Conservation (phyloP, 2,329 filamentous ascomycete genomes). For the Phoma sp. region DNA sequence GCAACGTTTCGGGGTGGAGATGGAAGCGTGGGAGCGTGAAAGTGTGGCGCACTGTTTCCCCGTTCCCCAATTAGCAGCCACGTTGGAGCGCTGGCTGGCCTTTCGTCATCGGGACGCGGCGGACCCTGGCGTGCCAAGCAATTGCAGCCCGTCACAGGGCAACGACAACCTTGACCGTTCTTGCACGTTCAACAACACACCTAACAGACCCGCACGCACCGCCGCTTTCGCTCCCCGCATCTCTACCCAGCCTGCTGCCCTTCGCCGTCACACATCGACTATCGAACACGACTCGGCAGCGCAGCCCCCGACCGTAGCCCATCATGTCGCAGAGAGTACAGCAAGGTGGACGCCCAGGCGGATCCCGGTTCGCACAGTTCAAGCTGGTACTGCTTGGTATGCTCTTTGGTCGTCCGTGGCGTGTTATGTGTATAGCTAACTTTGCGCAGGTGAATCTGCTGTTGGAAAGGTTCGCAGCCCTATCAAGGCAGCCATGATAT, state of each 20-base stretch:
- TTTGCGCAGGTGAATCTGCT: constrained; percentile 85
- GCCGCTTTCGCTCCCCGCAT: constrained; percentile 16
- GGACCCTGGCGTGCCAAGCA: constrained; percentile 14
- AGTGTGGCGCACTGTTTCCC: constrained; percentile 7
- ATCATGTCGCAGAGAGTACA: constrained; percentile 85
- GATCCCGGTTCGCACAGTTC: constrained; percentile 92
- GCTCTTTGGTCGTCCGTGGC: constrained; percentile 40
- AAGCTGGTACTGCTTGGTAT: constrained; percentile 96
- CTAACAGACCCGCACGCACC: constrained; percentile 14
- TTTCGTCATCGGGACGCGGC: constrained; percentile 27
- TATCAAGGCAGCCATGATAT: constrained; percentile 35
- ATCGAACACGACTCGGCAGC: constrained; percentile 22
- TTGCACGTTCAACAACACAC: constrained; percentile 16
- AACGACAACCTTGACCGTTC: constrained; percentile 18
- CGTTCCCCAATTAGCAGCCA: constrained; percentile 8
- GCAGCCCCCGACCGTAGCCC: constrained; percentile 32
- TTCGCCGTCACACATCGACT: constrained; percentile 4
- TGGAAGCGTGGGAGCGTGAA: neutral
- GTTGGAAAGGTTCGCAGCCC: constrained; percentile 83
- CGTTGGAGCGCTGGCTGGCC: too few relatives aligned
- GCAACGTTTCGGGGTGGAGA: neutral
- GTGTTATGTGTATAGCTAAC: constrained; percentile 28
- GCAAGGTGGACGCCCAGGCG: constrained; percentile 70
- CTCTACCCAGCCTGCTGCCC: neutral
- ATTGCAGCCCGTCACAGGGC: constrained; percentile 15